Evolutionary conservation across 352 stramenopile species (phyloP), one percentile per base, ranked within the genome.

Genomic region (Phytophthora europaea): DNA sequence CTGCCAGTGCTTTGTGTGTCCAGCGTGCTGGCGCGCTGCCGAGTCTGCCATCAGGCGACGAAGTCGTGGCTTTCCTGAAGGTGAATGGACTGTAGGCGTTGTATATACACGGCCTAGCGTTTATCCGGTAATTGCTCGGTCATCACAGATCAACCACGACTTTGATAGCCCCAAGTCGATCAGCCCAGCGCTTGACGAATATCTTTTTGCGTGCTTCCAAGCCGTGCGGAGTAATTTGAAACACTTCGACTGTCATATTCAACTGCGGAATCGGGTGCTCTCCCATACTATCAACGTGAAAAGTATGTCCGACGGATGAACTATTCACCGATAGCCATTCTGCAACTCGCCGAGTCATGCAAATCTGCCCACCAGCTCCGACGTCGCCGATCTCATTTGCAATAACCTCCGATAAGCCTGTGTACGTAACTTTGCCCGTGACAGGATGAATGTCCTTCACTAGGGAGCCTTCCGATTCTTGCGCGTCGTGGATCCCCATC

Each of bases 401-500:
- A 28, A 91, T 80, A n/a, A 90, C 72, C 43, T 91, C 82, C 6
- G 82, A 87, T n/a, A 88, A 40, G 5, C 80, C 82, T 0, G 77
- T 89, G 62, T 91, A 90, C 38, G 70, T 89, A 22, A 84, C 62
- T 55, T 88, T 88, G 22, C 77, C 75, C 4, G 78, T 90, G 20
- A 90, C 76, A 1, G 71, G 72, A 23, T 91, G 84, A 13, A 78
- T 76, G 57, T 78, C 71, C 40, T 79, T 80, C 52, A 91, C 72
- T n/a, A 91, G 72, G 15, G 79, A 67, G 40, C 81, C 79, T 54
- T 89, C 84, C 8, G 60, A 47, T n/a, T 79, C 63, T 10, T 81
- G 70, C 3, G 84, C 75, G 45, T 87, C 84, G 50, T 89, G 83
- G 23, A 91, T 76, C 7, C 83, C 81, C 84, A 92, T 91, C 26